A percentile compares a stretch with the other conserved stretches of the same genome.
These are phyloP conservation scores for Eutrema heterophyllum DNA, from an alignment of 345 rosid genomes.

Conservation along the genomic window DNA sequence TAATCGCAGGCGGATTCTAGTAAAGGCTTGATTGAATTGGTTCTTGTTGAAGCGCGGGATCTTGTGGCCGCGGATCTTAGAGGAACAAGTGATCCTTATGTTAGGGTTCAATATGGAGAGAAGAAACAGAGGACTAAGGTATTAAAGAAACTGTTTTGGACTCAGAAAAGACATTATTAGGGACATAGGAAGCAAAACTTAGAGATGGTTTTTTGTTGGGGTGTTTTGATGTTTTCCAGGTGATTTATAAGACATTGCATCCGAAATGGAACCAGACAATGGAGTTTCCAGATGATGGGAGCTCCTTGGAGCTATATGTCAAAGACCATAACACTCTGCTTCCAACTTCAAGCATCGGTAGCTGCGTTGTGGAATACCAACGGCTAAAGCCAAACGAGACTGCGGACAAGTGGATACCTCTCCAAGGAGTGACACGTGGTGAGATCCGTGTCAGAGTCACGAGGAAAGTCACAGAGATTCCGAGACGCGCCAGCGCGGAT, in stretches of 20 bases:
- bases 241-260: conserved; percentile 62
- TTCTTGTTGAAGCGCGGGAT: conserved; percentile 80
- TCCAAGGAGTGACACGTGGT: conserved; percentile 85
- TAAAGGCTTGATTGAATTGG: conserved; percentile 86
- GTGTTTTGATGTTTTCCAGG: conserved; percentile 37
- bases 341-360: conserved; percentile 79
- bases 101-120: conserved; percentile 83
- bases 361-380: conserved; percentile 83
- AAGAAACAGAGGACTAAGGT: conserved; percentile 88
- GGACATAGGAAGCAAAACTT: not conserved
- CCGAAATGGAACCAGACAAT: conserved; percentile 92
- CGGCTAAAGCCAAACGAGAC: conserved; percentile 70
- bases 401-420: conserved; percentile 95
- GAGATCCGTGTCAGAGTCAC: conserved; percentile 80
- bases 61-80: conserved; percentile 91
- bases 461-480: conserved; percentile 59
- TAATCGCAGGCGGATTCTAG: conserved; percentile 44
- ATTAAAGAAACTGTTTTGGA: not conserved
- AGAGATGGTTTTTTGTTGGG: not conserved
- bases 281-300: conserved; percentile 84
- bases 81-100: conserved; percentile 99
- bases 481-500: conserved; percentile 46
- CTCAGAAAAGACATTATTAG: not conserved
- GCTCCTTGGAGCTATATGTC: conserved; percentile 67
- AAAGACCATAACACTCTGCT: conserved; percentile 87